These are phyloP conservation scores for Globisporangium lucens DNA, from an alignment of 352 stramenopile species.

Conservation along the genomic window DNA sequence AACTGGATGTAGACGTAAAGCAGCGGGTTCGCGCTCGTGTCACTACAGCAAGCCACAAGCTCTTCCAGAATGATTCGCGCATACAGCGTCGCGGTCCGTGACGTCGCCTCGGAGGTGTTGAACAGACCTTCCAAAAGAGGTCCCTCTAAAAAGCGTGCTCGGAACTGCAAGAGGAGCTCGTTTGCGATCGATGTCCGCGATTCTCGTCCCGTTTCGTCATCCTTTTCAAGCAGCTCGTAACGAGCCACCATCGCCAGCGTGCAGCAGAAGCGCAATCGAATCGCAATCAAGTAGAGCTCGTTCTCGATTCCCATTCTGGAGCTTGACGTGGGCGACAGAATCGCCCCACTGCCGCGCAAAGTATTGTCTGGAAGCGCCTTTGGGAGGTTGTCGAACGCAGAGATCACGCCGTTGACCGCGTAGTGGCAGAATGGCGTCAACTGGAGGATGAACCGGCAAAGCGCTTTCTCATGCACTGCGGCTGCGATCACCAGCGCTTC, in stretches of 20 bases:
- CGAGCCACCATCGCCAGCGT: constrained; percentile 80
- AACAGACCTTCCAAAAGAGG: constrained; percentile 65
- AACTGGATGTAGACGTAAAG: constrained; percentile 78
- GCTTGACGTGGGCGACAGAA: constrained; percentile 17
- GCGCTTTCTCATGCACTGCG: constrained; percentile 63
- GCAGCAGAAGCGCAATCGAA: constrained; percentile 79
- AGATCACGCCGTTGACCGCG: constrained; percentile 81
- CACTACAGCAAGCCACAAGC: constrained; percentile 60
- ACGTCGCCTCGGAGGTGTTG: constrained; percentile 63
- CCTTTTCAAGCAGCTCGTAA: constrained; percentile 53
- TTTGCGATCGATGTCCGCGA: constrained; percentile 62
- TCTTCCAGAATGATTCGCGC: constrained; percentile 79
- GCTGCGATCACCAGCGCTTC: constrained; percentile 82
- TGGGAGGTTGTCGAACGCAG: constrained; percentile 71
- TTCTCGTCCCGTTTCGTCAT: constrained; percentile 40
- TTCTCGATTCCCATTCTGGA: constrained; percentile 31
- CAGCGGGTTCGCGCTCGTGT: constrained; percentile 72
- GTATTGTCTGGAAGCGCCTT: constrained; percentile 48
- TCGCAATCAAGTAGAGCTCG: constrained; percentile 56
- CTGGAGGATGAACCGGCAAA: constrained; percentile 81
- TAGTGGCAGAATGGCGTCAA: constrained; percentile 88
- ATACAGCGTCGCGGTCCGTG: constrained; percentile 70
- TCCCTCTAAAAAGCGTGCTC: constrained; percentile 61
- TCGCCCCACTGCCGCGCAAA: neutral
- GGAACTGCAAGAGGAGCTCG: constrained; percentile 73